Evolutionary conservation across 331 rosid species (phyloP), one percentile per base, ranked within the genome.

Genomic region (Telfairia occidentalis): DNA sequence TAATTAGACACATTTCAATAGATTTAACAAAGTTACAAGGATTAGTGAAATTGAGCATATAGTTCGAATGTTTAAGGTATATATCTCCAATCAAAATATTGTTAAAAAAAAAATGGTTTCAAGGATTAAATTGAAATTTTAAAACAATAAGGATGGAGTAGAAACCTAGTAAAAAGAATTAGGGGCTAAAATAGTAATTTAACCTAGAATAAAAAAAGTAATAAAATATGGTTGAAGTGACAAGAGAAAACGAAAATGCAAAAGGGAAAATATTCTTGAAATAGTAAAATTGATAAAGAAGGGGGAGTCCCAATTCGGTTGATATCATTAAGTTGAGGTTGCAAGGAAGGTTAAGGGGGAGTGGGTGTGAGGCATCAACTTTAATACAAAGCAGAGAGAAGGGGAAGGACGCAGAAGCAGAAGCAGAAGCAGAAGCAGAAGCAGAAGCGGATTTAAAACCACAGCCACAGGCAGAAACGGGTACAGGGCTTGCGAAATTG

Each of bases 211-310:
- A 40, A 3, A 11, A 65, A 38, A 9, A 5, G 49, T 19, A 19
- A 37, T 5, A 37, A 60, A n/a, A n/a, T n/a, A n/a, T n/a, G n/a
- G n/a, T n/a, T n/a, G n/a, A n/a, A n/a, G n/a, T n/a, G n/a, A n/a
- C n/a, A n/a, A n/a, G n/a, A n/a, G n/a, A n/a, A n/a, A n/a, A n/a
- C 8, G 45, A 40, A 40, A 40, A 40, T 0, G n/a, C 1, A 46
- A 46, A 12, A 13, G 19, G 10, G 52, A 46, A 13, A 46, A 5
- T 2, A 35, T 0, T 18, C 38, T 70, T 15, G 75, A 70, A 70
- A 70, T 70, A 28, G 75, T 8, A 70, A 70, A 70, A 70, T 45
- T 16, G 40, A 70, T 45, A 70, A 70, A 46, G 40, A 16, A 45
- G 11, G 6, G 0, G 55, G 16, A 53, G 18, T 45, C 4, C 75